Evolutionary conservation across 2,329 filamentous ascomycete species (phyloP), one percentile per base, ranked within the genome.

Genomic region (Colletotrichum sp.): DNA sequence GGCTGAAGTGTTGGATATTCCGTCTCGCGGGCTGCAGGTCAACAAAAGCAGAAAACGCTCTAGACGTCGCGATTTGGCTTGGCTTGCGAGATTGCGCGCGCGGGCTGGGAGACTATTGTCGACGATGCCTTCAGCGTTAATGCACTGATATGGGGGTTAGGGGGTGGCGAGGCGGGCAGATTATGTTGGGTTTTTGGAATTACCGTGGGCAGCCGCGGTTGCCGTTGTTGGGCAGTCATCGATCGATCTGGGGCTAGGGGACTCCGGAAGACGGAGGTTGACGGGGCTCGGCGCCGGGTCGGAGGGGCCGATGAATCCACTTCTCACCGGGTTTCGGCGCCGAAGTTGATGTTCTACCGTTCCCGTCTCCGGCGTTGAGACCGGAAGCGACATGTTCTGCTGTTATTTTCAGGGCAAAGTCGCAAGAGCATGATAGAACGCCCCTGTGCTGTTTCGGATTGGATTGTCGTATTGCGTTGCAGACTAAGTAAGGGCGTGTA

Each of bases 51-150:
- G 26, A 59, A 32, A 52, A 52, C 0, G 43, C 56, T 59, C n/a
- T 2, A 0, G 9, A 13, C 2, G 28, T 32, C 43, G 6, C 10
- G n/a, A 52, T 52, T 52, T 7, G 10, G 43, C 43, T 52, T 52
- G 43, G 43, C 43, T 52, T 52, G 43, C 18, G 26, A 43, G 38
- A 34, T 18, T 55, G n/a, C 64, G 64, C 26, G 43, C 8, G 58
- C 28, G 43, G 28, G 4, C 12, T 21, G 28, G 7, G n/a, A 36
- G 48, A 26, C 64, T 67, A 56, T 67, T 36, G 64, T 10, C 48
- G 64, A 67, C 64, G 64, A 56, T 56, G 64, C 30, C 28, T 36
- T n/a, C 38, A 21, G 38, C 63, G 43, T 52, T 52, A 52, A 52
- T 52, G 43, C 43, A 52, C n/a, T 21, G 43, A 7, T 52, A 21